Percentiles rank a stretch among this genome's conserved stretches.
These are phyloP conservation scores for Diplodia scrobiculata DNA, from an alignment of 2,329 filamentous ascomycete species.

Conservation along the genomic window DNA sequence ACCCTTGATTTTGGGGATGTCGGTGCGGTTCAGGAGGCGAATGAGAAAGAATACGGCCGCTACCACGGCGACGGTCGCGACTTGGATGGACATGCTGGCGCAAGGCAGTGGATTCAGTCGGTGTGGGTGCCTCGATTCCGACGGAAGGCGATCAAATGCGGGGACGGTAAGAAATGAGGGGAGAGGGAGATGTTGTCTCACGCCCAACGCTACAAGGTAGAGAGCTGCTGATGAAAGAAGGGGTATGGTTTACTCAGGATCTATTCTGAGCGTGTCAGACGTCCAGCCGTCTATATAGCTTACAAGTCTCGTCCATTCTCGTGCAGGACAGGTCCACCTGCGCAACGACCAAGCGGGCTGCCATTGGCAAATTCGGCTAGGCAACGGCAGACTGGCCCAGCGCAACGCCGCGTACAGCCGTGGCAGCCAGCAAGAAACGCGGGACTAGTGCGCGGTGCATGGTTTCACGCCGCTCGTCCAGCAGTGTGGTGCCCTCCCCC, in stretches of 20 bases:
- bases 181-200: not conserved
- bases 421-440: not conserved
- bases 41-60: slow-evolving; percentile 47
- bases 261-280: not conserved
- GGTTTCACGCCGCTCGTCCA: not conserved
- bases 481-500: not conserved
- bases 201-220: not conserved
- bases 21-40: slow-evolving; percentile 50
- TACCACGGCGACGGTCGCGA: slow-evolving; percentile 48
- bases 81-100: slow-evolving; percentile 43
- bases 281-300: not conserved
- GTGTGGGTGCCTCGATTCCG: not conserved
- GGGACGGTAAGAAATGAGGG: not conserved
- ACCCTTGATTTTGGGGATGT: slow-evolving; percentile 53
- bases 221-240: not conserved
- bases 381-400: not conserved
- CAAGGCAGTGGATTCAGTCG: not conserved
- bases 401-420: slow-evolving; percentile 10
- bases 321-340: not conserved
- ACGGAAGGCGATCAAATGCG: not conserved
- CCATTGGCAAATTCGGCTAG: not conserved
- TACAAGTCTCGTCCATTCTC: too few relatives aligned
- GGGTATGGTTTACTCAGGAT: not conserved
- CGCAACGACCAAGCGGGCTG: not conserved
- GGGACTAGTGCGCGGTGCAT: slow-evolving; percentile 8